Evolutionary conservation across 352 stramenopile genomes (phyloP).

Genomic region (Phytophthora fragariaefolia): DNA sequence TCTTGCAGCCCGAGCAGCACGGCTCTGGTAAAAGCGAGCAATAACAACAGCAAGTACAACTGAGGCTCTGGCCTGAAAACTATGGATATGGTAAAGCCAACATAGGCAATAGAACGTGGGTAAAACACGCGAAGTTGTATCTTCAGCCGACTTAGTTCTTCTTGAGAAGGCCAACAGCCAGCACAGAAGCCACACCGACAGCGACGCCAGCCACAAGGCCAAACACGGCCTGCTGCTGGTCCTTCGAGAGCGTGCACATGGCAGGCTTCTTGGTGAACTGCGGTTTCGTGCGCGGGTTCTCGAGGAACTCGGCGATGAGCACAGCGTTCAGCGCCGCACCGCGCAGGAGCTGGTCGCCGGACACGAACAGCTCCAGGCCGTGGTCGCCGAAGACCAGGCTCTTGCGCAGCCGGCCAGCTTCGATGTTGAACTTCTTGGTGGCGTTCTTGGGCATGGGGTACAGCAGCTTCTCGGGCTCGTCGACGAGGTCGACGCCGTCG

Average conservation of each 20-base stretch:
- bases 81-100: conserved; percentile 9
- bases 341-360: conserved; percentile 96
- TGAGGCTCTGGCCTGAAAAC: conserved; percentile 8
- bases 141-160: conserved; percentile 51
- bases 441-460: conserved; percentile 99
- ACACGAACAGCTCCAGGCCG: conserved; percentile 98
- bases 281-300: conserved; percentile 60
- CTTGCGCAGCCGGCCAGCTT: conserved; percentile 95
- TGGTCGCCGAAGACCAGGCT: conserved; percentile 96
- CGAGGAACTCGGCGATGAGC: conserved; percentile 94
- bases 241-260: conserved; percentile 41
- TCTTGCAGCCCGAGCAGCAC: conserved; percentile 44
- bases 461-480: conserved; percentile 77
- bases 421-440: conserved; percentile 98
- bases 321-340: conserved; percentile 98
- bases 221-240: conserved; percentile 38
- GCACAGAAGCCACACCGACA: conserved; percentile 47
- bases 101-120: not conserved
- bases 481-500: conserved; percentile 95
- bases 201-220: conserved; percentile 44
- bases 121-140: conserved; percentile 22
- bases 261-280: conserved; percentile 77
- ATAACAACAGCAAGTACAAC: conserved; percentile 47
- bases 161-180: conserved; percentile 50
- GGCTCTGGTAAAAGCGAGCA: conserved; percentile 42